Percentiles rank a stretch among this genome's conserved stretches.
Evolutionary conservation across 2,329 filamentous ascomycete species (phyloP).

Genomic region (Plectosphaerella sp.): DNA sequence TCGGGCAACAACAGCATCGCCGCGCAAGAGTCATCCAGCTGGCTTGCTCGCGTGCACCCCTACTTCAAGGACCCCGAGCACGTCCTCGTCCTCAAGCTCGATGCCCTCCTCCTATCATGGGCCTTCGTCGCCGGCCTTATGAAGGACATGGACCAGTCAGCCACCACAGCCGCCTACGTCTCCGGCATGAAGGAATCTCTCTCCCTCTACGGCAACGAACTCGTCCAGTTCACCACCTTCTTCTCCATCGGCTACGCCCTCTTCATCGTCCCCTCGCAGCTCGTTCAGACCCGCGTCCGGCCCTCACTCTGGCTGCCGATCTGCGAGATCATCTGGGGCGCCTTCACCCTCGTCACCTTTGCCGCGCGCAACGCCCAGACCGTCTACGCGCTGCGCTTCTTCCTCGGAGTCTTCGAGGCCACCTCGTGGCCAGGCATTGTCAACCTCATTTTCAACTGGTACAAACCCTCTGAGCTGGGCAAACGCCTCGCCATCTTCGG

Average conservation of each 20-base stretch:
- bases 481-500: slow-evolving; percentile 37
- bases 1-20: background rate
- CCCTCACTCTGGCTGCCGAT: slow-evolving; percentile 26
- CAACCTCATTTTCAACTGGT: slow-evolving; percentile 42
- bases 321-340: slow-evolving; percentile 33
- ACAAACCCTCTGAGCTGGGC: slow-evolving; percentile 36
- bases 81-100: slow-evolving; percentile 28
- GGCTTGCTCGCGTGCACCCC: slow-evolving; percentile 2
- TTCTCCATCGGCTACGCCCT: slow-evolving; percentile 2
- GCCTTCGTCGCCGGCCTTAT: slow-evolving; percentile 28
- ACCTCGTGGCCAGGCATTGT: slow-evolving; percentile 26
- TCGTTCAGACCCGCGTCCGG: slow-evolving; percentile 33
- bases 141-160: slow-evolving; percentile 32
- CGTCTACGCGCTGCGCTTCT: slow-evolving; percentile 30
- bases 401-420: slow-evolving; percentile 26
- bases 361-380: slow-evolving; percentile 22
- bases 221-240: slow-evolving; percentile 1
- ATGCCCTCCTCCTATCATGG: slow-evolving; percentile 28
- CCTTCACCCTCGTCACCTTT: slow-evolving; percentile 16
- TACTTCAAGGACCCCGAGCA: slow-evolving; percentile 24
- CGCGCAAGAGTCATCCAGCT: background rate
- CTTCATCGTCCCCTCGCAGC: background rate
- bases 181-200: slow-evolving; percentile 24
- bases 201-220: background rate
- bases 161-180: slow-evolving; percentile 29